phyloP scores from a whole-genome alignment of 176 grass and related monocot species.

The Paspalum notatum region DNA sequence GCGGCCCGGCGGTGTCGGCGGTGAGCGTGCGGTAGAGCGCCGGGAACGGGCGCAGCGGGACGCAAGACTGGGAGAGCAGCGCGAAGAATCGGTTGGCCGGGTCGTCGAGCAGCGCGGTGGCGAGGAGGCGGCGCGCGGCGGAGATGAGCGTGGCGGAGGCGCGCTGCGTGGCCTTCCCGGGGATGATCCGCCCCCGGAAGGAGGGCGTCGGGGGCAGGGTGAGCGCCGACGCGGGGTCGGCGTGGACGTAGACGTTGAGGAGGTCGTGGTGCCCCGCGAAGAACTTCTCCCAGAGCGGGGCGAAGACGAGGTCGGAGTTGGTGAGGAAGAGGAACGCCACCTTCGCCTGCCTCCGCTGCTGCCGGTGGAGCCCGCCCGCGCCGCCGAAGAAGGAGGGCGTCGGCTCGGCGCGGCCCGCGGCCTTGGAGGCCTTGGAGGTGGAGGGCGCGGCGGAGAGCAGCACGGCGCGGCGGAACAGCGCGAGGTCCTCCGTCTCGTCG shows the following conservation, averaged over 20 bases:
- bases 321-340: conserved; percentile 96
- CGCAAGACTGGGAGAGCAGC: conserved; percentile 78
- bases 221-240: conserved; percentile 56
- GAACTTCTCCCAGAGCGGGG: conserved; percentile 90
- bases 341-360: conserved; percentile 43
- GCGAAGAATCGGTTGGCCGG: conserved; percentile 81
- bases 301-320: conserved; percentile 75
- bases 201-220: conserved; percentile 41
- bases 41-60: conserved; percentile 77
- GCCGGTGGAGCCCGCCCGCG: too few species aligned
- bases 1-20: conserved; percentile 17
- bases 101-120: conserved; percentile 81
- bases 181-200: conserved; percentile 61
- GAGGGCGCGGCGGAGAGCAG: conserved; percentile 62
- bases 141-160: conserved; percentile 90
- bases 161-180: conserved; percentile 71
- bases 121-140: conserved; percentile 79
- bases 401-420: background rate
- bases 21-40: conserved; percentile 55
- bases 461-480: conserved; percentile 94
- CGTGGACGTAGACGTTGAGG: conserved; percentile 89
- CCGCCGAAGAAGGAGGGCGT: conserved; percentile 20
- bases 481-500: conserved; percentile 92
- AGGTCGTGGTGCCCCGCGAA: conserved; percentile 62
- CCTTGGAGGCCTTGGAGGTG: background rate